A percentile compares a stretch with the other conserved stretches of the same genome.
phyloP scores from a whole-genome alignment of 139 green algal genomes.

The Volvox africanus region DNA sequence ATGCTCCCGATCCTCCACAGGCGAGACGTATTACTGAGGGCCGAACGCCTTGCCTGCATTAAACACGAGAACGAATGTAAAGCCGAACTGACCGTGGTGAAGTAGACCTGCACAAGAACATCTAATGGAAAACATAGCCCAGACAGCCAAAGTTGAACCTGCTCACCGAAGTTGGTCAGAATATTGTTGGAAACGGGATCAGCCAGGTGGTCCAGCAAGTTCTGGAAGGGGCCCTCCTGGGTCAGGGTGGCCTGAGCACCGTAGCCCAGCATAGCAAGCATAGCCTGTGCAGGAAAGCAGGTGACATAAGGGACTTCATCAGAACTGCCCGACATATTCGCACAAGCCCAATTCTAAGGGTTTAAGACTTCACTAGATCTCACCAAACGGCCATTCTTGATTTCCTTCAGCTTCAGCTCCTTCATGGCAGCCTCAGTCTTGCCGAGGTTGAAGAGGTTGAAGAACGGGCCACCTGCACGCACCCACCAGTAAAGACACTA shows the following conservation, averaged over 20 bases:
- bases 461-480: conserved; percentile 91
- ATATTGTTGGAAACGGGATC: conserved; percentile 93
- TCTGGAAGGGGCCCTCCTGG: conserved; percentile 88
- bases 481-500: too few relatives aligned
- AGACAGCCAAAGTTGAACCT: too few relatives aligned
- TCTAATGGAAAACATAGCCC: too few relatives aligned
- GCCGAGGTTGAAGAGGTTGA: conserved; percentile 96
- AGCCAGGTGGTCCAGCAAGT: conserved; percentile 92
- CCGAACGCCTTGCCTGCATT: conserved; percentile 46
- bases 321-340: too few relatives aligned
- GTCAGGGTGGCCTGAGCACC: conserved; percentile 84
- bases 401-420: conserved; percentile 94
- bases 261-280: conserved; percentile 79
- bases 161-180: conserved; percentile 88
- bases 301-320: too few relatives aligned
- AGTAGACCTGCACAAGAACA: too few relatives aligned
- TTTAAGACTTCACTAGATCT: too few relatives aligned
- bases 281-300: conserved; percentile 82
- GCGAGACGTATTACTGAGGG: conserved; percentile 23
- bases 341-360: too few relatives aligned
- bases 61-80: neutral
- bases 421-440: conserved; percentile 85
- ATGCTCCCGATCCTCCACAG: neutral
- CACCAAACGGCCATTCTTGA: conserved; percentile 93
- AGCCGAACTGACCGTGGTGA: too few relatives aligned